A percentile compares a stretch with the other conserved stretches of the same genome.
Evolutionary conservation across 225 moss, liverwort and hornwort genomes (phyloP).

Genomic region (Polytrichum commune): DNA sequence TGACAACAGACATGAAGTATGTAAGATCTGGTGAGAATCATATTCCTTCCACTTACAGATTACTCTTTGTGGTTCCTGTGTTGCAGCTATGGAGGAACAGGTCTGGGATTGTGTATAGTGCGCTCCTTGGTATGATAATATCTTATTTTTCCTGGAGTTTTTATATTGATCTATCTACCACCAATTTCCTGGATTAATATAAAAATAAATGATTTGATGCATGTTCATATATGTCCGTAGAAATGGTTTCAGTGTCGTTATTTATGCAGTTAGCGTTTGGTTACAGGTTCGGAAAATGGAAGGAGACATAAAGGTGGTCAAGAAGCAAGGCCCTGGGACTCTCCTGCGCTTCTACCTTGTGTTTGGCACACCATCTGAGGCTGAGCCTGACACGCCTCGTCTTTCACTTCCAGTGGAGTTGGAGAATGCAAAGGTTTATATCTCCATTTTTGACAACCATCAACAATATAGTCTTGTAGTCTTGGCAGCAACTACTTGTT

Average conservation of each 20-base stretch:
- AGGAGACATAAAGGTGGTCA: slow-evolving; percentile 74
- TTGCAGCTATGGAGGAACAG: slow-evolving; percentile 84
- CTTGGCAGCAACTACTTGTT: no score
- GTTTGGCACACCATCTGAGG: slow-evolving; percentile 39
- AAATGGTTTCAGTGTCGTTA: neutral
- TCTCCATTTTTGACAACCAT: neutral
- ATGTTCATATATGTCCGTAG: neutral
- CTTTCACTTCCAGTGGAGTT: slow-evolving; percentile 31
- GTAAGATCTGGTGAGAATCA: no score
- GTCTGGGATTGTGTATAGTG: slow-evolving; percentile 89
- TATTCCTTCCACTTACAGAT: no score
- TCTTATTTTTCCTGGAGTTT: neutral
- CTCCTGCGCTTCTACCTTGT: slow-evolving; percentile 63
- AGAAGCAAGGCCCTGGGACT: slow-evolving; percentile 75
- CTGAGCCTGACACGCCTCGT: slow-evolving; percentile 41
- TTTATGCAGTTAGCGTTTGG: slow-evolving; percentile 3
- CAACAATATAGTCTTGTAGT: no score
- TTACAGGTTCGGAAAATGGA: slow-evolving; percentile 71
- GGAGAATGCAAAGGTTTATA: slow-evolving; percentile 41
- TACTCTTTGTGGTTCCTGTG: neutral
- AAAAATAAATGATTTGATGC: no score
- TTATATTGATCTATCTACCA: neutral
- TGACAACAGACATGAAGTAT: no score
- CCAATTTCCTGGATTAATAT: no score
- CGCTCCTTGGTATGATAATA: slow-evolving; percentile 63